A percentile compares a stretch with the other conserved stretches of the same genome.
These are phyloP conservation scores for Massariosphaeria phaeospora DNA, from an alignment of 495 filamentous ascomycete species.

Conservation along the genomic window DNA sequence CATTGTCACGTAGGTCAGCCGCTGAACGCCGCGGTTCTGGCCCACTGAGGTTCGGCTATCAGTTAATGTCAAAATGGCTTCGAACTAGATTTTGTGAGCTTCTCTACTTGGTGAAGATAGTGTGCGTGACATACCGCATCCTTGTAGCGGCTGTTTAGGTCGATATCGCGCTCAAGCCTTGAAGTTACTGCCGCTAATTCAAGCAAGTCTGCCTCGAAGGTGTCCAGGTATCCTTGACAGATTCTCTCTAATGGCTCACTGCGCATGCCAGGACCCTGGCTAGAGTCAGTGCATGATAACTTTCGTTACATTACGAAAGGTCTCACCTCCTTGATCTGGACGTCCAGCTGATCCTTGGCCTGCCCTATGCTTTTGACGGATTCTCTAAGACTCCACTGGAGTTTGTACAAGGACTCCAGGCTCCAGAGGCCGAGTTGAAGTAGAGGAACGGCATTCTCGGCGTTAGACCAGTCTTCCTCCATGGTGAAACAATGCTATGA, in stretches of 20 bases:
- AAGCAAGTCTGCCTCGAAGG: not conserved
- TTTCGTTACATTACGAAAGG: not conserved
- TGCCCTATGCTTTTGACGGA: not conserved
- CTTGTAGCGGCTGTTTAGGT: slow-evolving; percentile 7
- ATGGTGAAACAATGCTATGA: not conserved
- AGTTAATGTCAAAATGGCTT: slow-evolving; percentile 5
- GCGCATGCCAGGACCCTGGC: slow-evolving; percentile 3
- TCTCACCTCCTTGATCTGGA: slow-evolving; percentile 7
- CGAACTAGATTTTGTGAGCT: too few species aligned
- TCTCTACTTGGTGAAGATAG: too few species aligned
- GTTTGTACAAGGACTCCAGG: slow-evolving; percentile 11
- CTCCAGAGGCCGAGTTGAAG: slow-evolving; percentile 8
- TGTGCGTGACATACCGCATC: slow-evolving; percentile 4
- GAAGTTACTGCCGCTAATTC: not conserved
- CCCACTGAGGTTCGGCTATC: slow-evolving; percentile 8
- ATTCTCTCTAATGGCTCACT: slow-evolving; percentile 2
- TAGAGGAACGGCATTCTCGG: not conserved
- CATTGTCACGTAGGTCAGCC: slow-evolving; percentile 14
- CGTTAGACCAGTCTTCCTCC: not conserved
- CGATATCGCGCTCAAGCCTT: slow-evolving; percentile 1
- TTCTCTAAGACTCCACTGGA: not conserved
- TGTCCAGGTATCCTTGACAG: not conserved
- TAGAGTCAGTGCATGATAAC: too few species aligned
- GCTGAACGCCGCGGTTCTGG: slow-evolving; percentile 7
- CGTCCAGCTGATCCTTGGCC: not conserved